phyloP scores from a whole-genome alignment of 306 rosid genomes.

The Citrullus amarus region DNA sequence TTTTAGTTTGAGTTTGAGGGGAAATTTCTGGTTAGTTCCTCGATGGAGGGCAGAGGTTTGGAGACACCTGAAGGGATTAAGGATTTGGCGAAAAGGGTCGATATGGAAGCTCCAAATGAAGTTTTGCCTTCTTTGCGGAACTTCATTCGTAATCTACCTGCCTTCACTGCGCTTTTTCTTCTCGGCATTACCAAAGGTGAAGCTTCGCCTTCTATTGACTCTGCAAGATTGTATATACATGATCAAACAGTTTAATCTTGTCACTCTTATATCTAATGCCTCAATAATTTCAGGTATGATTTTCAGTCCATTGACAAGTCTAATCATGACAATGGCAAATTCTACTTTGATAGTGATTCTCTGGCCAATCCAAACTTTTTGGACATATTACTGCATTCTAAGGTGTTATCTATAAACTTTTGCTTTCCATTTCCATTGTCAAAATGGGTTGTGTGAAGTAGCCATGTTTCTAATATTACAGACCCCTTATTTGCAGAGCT shows the following conservation, averaged over 20 bases:
- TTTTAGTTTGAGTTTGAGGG: neutral
- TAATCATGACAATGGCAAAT: constrained; percentile 60
- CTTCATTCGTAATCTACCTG: constrained; percentile 65
- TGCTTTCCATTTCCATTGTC: neutral
- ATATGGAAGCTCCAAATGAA: constrained; percentile 66
- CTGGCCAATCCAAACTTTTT: constrained; percentile 55
- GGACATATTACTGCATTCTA: constrained; percentile 62
- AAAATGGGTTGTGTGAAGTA: neutral
- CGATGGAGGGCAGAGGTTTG: neutral
- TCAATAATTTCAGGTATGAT: constrained; percentile 49
- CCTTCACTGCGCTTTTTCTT: constrained; percentile 66
- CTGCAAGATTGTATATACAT: too few species aligned
- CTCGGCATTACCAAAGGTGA: constrained; percentile 76
- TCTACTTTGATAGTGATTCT: constrained; percentile 60
- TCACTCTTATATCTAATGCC: neutral
- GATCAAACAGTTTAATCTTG: neutral
- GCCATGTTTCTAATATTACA: neutral
- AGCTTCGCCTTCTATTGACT: neutral
- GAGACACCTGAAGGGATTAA: neutral
- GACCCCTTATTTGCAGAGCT: constrained; percentile 31
- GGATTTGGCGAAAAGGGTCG: neutral
- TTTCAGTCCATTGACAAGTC: constrained; percentile 54
- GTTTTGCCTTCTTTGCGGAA: constrained; percentile 43
- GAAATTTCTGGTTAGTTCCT: neutral
- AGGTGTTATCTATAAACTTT: constrained; percentile 36